These are phyloP conservation scores for Dalechampia spathulata DNA, from an alignment of 441 rosid species.

Conservation along the genomic window DNA sequence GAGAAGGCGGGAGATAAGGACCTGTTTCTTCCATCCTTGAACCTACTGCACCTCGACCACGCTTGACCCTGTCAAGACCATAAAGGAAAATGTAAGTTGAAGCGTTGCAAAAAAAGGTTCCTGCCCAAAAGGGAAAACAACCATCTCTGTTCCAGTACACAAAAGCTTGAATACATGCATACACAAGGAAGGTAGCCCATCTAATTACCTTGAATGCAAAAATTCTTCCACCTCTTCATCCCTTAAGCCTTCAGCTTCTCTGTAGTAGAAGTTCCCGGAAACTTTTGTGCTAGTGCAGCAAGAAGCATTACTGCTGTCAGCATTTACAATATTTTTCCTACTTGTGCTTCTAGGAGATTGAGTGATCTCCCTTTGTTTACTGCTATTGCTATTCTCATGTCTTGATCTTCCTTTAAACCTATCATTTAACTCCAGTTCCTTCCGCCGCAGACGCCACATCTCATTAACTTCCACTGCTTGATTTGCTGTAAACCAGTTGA, in stretches of 20 bases:
- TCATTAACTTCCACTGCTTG: slow-evolving; percentile 80
- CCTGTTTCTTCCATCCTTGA: slow-evolving; percentile 89
- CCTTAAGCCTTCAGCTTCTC: slow-evolving; percentile 49
- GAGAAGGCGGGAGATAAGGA: slow-evolving; percentile 38
- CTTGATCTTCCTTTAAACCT: slow-evolving; percentile 43
- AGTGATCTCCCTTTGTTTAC: slow-evolving; percentile 26
- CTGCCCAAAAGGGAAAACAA: neutral
- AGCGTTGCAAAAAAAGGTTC: neutral
- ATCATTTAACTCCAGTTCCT: slow-evolving; percentile 57
- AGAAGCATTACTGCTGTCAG: slow-evolving; percentile 15
- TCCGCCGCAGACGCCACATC: slow-evolving; percentile 78
- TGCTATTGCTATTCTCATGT: slow-evolving; percentile 26
- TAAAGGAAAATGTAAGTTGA: slow-evolving; percentile 12
- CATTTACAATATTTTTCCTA: slow-evolving; percentile 27
- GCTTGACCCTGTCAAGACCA: slow-evolving; percentile 54
- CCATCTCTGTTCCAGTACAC: neutral
- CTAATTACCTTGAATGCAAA: slow-evolving; percentile 61
- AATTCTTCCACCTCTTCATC: slow-evolving; percentile 72
- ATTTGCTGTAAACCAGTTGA: slow-evolving; percentile 47
- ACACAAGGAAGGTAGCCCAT: neutral
- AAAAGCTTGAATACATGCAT: too few relatives aligned
- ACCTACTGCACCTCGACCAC: slow-evolving; percentile 89
- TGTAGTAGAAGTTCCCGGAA: slow-evolving; percentile 22
- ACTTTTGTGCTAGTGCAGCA: slow-evolving; percentile 39
- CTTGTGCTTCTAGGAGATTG: slow-evolving; percentile 20